Conservation (phyloP, 768 basidiomycete species). For the Crassisporium funariophilum region DNA sequence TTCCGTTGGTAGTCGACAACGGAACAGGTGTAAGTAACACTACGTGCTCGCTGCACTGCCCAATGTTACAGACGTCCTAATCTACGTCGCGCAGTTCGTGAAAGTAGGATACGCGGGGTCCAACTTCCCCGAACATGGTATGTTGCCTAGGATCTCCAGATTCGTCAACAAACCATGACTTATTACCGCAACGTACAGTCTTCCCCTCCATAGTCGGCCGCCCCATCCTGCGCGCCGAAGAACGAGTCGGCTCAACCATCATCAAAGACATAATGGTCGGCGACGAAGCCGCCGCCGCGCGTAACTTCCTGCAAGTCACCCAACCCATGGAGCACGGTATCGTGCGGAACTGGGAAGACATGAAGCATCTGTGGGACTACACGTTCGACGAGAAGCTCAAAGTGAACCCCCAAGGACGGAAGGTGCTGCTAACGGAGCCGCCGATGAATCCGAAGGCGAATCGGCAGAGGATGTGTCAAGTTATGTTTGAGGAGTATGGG, state of each 20-base stretch:
- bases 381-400: conserved; percentile 96
- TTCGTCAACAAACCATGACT: conserved; percentile 1
- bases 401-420: conserved; percentile 82
- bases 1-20: conserved; percentile 82
- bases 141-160: conserved; percentile 20
- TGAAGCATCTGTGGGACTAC: conserved; percentile 98
- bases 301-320: conserved; percentile 94
- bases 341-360: conserved; percentile 98
- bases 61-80: not conserved
- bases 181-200: conserved; percentile 46
- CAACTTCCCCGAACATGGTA: conserved; percentile 95
- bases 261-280: conserved; percentile 99
- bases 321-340: conserved; percentile 99
- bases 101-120: conserved; percentile 91
- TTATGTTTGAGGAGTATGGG: conserved; percentile 99
- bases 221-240: conserved; percentile 96
- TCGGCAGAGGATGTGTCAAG: conserved; percentile 90
- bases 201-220: conserved; percentile 97
- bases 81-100: conserved; percentile 62
- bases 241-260: conserved; percentile 80
- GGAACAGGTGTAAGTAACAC: conserved; percentile 84
- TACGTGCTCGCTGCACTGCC: not conserved
- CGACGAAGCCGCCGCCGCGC: conserved; percentile 92
- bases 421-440: conserved; percentile 94
- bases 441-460: conserved; percentile 99